Evolutionary conservation across 2,329 filamentous ascomycete species (phyloP).

Genomic region (Talaromyces pinophilus): DNA sequence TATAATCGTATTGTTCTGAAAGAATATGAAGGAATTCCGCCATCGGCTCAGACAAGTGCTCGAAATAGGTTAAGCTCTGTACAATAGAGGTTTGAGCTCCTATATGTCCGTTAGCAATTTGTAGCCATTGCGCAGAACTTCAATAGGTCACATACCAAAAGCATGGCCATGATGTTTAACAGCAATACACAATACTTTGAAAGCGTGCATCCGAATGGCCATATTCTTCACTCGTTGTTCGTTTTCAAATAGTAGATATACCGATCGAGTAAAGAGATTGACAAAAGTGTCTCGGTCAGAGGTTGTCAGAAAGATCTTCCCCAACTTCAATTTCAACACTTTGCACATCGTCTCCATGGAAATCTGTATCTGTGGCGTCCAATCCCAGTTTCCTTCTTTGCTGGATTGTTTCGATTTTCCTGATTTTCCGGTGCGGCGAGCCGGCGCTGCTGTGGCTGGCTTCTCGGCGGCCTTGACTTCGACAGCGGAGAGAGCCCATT

Average conservation of each 20-base stretch:
- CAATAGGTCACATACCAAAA: slow-evolving; percentile 51
- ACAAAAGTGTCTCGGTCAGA: slow-evolving; percentile 96
- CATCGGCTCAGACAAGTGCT: slow-evolving; percentile 98
- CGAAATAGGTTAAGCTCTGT: slow-evolving; percentile 96
- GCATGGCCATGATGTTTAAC: slow-evolving; percentile 97
- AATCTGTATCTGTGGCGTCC: slow-evolving; percentile 79
- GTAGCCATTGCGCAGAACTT: too few species aligned
- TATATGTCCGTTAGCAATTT: slow-evolving; percentile 42
- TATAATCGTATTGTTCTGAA: slow-evolving; percentile 95
- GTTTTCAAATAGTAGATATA: slow-evolving; percentile 92
- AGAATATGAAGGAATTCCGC: slow-evolving; percentile 96
- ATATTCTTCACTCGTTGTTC: slow-evolving; percentile 89
- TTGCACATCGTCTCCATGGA: slow-evolving; percentile 95
- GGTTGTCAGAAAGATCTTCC: slow-evolving; percentile 91
- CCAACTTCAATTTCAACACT: slow-evolving; percentile 86
- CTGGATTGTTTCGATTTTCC: slow-evolving; percentile 67
- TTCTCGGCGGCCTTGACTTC: slow-evolving; percentile 94
- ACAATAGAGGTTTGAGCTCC: slow-evolving; percentile 97
- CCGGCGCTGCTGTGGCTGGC: slow-evolving; percentile 68
- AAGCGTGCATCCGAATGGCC: slow-evolving; percentile 90
- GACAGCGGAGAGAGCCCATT: slow-evolving; percentile 94
- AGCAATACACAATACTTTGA: slow-evolving; percentile 94
- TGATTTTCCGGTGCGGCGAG: slow-evolving; percentile 70
- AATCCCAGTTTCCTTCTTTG: slow-evolving; percentile 85
- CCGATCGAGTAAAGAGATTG: slow-evolving; percentile 83